Conservation (phyloP, 768 basidiomycete genomes). For the Pleurotus eryngii region DNA sequence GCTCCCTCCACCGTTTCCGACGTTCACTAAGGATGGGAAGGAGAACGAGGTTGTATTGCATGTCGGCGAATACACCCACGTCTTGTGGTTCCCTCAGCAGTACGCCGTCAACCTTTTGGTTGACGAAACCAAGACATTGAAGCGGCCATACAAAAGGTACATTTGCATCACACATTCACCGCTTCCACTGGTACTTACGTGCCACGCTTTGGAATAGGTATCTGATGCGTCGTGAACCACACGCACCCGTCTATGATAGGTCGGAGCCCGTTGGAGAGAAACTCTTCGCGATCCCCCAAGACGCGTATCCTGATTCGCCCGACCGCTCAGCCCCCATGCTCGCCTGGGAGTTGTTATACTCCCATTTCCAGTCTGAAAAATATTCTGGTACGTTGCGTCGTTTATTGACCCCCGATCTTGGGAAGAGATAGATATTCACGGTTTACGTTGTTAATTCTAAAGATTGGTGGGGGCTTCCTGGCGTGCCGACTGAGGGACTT, state of each 20-base stretch:
- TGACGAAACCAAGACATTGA: not conserved
- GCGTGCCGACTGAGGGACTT: not conserved
- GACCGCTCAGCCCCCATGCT: not conserved
- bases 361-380: slow-evolving; percentile 10
- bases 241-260: not conserved
- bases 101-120: not conserved
- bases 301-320: not conserved
- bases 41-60: not conserved
- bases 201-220: not conserved
- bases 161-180: not conserved
- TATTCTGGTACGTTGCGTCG: not conserved
- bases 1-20: not conserved
- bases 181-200: not conserved
- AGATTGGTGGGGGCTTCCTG: slow-evolving; percentile 5
- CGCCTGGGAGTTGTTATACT: slow-evolving; percentile 7
- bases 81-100: slow-evolving; percentile 5
- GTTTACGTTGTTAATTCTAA: no score
- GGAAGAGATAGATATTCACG: not conserved
- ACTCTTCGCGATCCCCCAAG: not conserved
- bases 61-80: not conserved
- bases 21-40: not conserved
- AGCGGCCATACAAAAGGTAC: slow-evolving; percentile 1
- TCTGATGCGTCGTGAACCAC: not conserved
- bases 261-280: not conserved
- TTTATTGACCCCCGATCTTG: not conserved